Evolutionary conservation across 371 early-diverging fungal species (phyloP), one percentile per base, ranked within the genome.

Genomic region (Mucor saturninus): DNA sequence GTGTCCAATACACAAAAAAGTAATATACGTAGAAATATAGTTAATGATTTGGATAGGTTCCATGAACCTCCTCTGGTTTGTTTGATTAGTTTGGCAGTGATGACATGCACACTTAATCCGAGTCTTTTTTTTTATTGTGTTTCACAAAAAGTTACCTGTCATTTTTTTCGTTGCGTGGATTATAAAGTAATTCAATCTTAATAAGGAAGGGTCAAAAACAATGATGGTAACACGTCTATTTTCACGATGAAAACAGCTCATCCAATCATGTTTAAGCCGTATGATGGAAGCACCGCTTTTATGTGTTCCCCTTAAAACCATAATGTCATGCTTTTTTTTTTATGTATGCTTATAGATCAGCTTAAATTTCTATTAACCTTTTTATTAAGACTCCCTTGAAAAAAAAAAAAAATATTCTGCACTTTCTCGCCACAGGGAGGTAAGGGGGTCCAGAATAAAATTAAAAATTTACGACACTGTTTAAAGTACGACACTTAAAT

Each of bases 91-190:
- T 21, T 35, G 35, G 35, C 35, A 35, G 4, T 4, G 8, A 35
- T 35, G 6, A 35, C 46, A 42, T 11, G 46, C 46, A 21, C 21
- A 46, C 5, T 46, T 46, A 26, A 46, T 46, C 46, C 46, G 46
- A 21, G 21, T 21, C 46, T 50, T 50, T 30, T 29, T 50, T 7
- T 30, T 9, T n/a, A 7, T 48, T 21, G 21, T 28, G 50, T 50
- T 50, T 50, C 50, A 50, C 50, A 28, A 21, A 50, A 50, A 50
- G 30, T 50, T 50, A 50, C 50, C 50, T 50, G 50, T 50, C 50
- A 50, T 50, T 50, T 28, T 45, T 45, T 28, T 9, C 48, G 6
- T 15, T 48, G 4, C n/a, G 43, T 42, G 28, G 4, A 48, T 50
- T 50, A 30, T 30, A 50, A 50, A 30, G 50, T 29, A 50, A 50